These are phyloP conservation scores for Tardiomyces depauwii DNA, from an alignment of 1,139 yeast genomes.

Conservation along the genomic window DNA sequence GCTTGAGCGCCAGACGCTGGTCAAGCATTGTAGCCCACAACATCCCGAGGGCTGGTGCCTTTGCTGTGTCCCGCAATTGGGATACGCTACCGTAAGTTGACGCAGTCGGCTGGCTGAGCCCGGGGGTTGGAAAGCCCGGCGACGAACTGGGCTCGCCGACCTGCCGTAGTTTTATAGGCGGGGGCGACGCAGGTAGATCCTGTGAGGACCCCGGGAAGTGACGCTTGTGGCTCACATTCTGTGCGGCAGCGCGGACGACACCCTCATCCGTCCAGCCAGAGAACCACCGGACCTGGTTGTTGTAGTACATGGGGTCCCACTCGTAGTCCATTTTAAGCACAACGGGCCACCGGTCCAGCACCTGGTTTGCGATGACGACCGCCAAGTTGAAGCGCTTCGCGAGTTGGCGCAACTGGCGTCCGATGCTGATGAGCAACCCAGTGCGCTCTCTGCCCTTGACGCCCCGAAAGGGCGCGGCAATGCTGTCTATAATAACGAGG, in stretches of 20 bases:
- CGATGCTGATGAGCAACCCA: conserved; percentile 18
- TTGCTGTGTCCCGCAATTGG: conserved; percentile 11
- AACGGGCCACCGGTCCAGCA: conserved; percentile 38
- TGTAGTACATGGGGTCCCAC: conserved; percentile 25
- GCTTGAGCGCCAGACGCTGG: conserved; percentile 29
- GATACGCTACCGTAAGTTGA: neutral
- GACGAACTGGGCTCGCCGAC: neutral
- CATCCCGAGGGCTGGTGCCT: conserved; percentile 34
- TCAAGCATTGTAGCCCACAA: conserved; percentile 33
- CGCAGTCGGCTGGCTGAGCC: neutral
- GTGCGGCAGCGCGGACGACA: neutral
- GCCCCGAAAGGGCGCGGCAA: conserved; percentile 75
- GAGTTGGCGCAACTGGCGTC: conserved; percentile 39
- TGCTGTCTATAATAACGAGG: conserved; percentile 61
- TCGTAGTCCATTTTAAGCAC: conserved; percentile 6
- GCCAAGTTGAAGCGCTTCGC: conserved; percentile 45
- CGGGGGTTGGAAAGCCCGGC: neutral
- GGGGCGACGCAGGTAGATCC: conserved; percentile 9
- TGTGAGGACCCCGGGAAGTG: neutral
- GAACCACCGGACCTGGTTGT: conserved; percentile 62
- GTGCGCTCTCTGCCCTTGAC: conserved; percentile 31
- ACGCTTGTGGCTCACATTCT: neutral
- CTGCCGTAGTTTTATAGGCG: neutral
- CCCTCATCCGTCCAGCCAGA: conserved; percentile 58
- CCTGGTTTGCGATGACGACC: conserved; percentile 69